Base-by-base conservation (phyloP, 305 asterid species). In the Striga hermonthica region DNA sequence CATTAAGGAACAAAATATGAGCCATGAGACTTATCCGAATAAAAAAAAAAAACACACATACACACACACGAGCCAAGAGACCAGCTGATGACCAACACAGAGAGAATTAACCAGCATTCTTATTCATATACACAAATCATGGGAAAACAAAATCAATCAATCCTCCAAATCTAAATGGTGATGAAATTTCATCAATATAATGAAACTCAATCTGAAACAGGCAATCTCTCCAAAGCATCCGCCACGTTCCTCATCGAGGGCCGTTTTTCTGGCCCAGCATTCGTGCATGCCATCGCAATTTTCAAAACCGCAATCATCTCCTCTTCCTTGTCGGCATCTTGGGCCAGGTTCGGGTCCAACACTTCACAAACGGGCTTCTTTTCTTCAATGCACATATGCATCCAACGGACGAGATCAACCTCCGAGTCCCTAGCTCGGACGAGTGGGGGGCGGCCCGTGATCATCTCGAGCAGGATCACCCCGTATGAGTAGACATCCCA, bases 401-500 rank as follows among this genome's bases (percentile, higher is more conserved):
- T 84, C 98, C 96, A 87, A 6, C 65, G 80, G 40, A 86, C 95
- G 1, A 89, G 86, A 59, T 84, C 92, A 68, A 87, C 78, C 69
- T 89, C 98, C 0, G 80, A 60, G 40, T 72, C 40, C 7, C 92
- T 95, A 8, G 83, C 82, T 74, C 73, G 96, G 61, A 89, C 82
- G 2, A 85, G 16, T 0, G 95, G 86, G 8, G 85, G 39, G 62
- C 75, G 82, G 7, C 98, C 96, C 0, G 96, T 89, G 12, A 89
- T 76, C 84, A 91, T 84, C 66, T 89, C 98, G n/a, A 91, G 84
- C 48, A 89, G 63, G 52, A 91, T 80, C 67, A 85, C 81, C 6
- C 98, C 98, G 1, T 77, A 91, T 0, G 98, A 89, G 77, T 85
- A 91, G 64, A 89, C 72, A 56, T 91, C 98, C 98, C 98, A 91